Evolutionary conservation across 768 basidiomycete species (phyloP), one percentile per base, ranked within the genome.

Genomic region (Lactarius indigo): DNA sequence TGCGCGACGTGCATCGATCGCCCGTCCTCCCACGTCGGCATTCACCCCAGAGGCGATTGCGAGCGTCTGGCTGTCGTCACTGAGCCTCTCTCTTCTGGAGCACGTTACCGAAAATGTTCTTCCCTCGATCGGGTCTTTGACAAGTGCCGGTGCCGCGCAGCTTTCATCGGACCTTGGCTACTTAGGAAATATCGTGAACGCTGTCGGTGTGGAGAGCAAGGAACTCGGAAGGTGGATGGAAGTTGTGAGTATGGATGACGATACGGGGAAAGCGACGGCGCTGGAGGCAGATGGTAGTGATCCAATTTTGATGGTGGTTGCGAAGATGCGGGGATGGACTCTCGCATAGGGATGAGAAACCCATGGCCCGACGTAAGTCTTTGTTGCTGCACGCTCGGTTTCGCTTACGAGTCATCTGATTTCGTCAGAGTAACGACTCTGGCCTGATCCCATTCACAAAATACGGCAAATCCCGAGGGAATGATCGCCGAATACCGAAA

Each of bases 21-120:
- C 37, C 9, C 67, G 68, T 31, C 23, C 41, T 17, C 20, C 50
- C 2, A 66, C 62, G 30, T 17, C 57, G 52, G 56, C 66, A 47
- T 41, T 91, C 59, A 84, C 88, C 59, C 86, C 92, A 5, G 95
- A 96, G 74, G 82, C 84, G 2, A 90, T 98, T 20, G 87, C 94
- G 5, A 88, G 92, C 1, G 89, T 92, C 1, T 98, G 96, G 96
- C 85, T 98, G 13, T 85, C 90, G 39, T 95, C 94, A 10, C 84
- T 98, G n/a, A 91, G 93, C 0, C 87, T 91, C 56, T 83, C 89
- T 15, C 84, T 95, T 55, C 81, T 96, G 42, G 80, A 84, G 2
- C 84, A 95, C 74, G 80, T 99, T 56, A 91, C 90, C 4, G 73
- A 75, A 31, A 79, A 79, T 23, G 80, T 93, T 37, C 82, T 99